A percentile compares a stretch with the other conserved stretches of the same genome.
phyloP scores from a whole-genome alignment of 331 rosid species.

The Spiraea crenata region DNA sequence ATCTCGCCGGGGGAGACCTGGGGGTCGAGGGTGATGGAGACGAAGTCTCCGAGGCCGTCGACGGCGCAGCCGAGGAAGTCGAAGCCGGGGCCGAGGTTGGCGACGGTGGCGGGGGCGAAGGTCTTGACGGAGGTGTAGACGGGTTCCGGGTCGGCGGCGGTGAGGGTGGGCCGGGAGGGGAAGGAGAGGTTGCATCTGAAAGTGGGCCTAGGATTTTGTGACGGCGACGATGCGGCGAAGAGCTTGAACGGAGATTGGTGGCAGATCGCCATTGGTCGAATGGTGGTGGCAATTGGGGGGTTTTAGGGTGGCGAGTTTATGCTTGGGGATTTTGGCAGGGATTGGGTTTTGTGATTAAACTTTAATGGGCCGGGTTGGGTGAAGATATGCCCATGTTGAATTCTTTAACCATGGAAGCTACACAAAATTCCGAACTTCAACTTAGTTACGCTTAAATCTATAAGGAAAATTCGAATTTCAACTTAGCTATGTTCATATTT shows the following conservation, averaged over 20 bases:
- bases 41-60: conserved; percentile 71
- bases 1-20: conserved; percentile 67
- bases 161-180: conserved; percentile 25
- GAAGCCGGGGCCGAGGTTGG: conserved; percentile 89
- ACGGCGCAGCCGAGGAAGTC: conserved; percentile 90
- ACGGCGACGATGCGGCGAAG: background rate
- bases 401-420: no score
- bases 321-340: background rate
- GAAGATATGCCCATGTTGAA: no score
- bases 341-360: background rate
- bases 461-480: no score
- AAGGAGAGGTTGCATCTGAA: conserved; percentile 52
- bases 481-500: no score
- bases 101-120: conserved; percentile 80
- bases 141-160: conserved; percentile 51
- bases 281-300: background rate
- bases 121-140: conserved; percentile 51
- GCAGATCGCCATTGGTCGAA: conserved; percentile 45
- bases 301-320: background rate
- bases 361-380: no score
- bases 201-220: conserved; percentile 22
- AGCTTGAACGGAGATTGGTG: conserved; percentile 34
- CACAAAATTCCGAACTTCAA: no score
- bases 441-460: no score
- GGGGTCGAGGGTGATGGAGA: conserved; percentile 62